Base-by-base conservation (phyloP, 139 green algal genomes). In the Chlamydomonas sphaeroides region DNA sequence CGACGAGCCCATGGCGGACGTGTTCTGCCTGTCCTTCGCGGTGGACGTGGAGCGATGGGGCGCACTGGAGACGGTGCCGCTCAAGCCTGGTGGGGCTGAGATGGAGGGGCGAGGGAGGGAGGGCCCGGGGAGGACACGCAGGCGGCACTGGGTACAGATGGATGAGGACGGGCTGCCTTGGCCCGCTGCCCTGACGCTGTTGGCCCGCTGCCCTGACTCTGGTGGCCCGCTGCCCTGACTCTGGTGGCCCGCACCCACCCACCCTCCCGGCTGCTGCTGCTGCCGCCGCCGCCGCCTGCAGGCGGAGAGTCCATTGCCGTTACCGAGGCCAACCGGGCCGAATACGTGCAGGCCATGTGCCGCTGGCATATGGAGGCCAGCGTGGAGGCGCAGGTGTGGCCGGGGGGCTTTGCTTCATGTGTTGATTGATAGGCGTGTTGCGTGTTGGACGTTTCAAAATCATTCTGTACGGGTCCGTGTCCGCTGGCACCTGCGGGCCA, bases 21-120 rank as follows among this genome's bases (percentile, higher is more conserved):
- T 92, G 0, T 98, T 98, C 86, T 97, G 93, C 82, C 91, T 96
- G 61, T 94, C 85, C 26, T 97, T 98, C 83, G 86, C 80, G 0
- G 91, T 96, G 45, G 92, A 95, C 63, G 85, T 95, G 89, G 87
- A 93, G 26, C 79, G 81, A 57, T 95, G 92, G 83, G 95, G 94
- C 1, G 87, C 94, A 80, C 65, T 91, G 7, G 49, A 88, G 25
- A 84, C 84, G 21, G 84, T 95, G 53, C 32, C 86, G 33, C 82
- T 91, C 20, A 85, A 67, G 51, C 86, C 91, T 17, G 92, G 94
- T 30, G 85, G 80, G 35, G 84, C 10, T 5, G 41, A 2, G 67
- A n/a, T 0, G 14, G 66, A 41, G 67, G 41, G 39, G 20, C 53
- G 10, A 62, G 17, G 56, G 56, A 25, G 15, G 3, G 4, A 25